phyloP scores from a whole-genome alignment of 2,329 filamentous ascomycete genomes.

The Nemania sp. region DNA sequence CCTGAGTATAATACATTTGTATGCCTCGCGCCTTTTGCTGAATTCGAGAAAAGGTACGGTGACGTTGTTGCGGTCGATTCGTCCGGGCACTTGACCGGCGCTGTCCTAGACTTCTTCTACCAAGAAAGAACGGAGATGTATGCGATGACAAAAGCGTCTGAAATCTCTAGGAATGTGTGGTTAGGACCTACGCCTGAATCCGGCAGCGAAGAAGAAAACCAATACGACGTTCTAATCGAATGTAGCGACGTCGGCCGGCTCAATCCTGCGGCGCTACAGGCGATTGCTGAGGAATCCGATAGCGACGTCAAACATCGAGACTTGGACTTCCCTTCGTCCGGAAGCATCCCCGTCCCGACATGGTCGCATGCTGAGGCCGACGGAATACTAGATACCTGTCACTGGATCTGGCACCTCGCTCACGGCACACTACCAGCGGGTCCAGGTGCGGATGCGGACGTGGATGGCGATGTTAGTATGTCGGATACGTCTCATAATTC shows the following conservation, averaged over 20 bases:
- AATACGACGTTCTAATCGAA: conserved; percentile 89
- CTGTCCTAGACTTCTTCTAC: conserved; percentile 87
- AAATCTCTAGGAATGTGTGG: conserved; percentile 91
- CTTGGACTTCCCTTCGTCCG: conserved; percentile 91
- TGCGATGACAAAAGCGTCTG: conserved; percentile 87
- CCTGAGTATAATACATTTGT: conserved; percentile 89
- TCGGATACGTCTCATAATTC: conserved; percentile 51
- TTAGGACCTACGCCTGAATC: conserved; percentile 87
- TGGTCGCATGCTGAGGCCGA: conserved; percentile 88
- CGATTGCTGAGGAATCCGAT: conserved; percentile 68
- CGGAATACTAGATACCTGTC: conserved; percentile 85
- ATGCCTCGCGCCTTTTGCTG: conserved; percentile 70
- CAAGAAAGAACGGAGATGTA: conserved; percentile 95
- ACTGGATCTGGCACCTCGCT: conserved; percentile 88
- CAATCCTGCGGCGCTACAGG: conserved; percentile 73
- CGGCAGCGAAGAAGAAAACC: conserved; percentile 65
- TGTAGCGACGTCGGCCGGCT: conserved; percentile 86
- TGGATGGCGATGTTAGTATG: conserved; percentile 60
- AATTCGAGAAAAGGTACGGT: conserved; percentile 77
- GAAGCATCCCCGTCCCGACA: conserved; percentile 87
- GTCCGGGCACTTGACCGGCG: conserved; percentile 76
- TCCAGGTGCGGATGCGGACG: conserved; percentile 50
- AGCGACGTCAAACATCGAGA: conserved; percentile 56
- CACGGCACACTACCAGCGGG: conserved; percentile 69
- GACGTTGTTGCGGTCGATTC: conserved; percentile 82